A percentile compares a stretch with the other conserved stretches of the same genome.
These are phyloP conservation scores for Trichoderma parareesei DNA, from an alignment of 495 filamentous ascomycete species.

Conservation along the genomic window DNA sequence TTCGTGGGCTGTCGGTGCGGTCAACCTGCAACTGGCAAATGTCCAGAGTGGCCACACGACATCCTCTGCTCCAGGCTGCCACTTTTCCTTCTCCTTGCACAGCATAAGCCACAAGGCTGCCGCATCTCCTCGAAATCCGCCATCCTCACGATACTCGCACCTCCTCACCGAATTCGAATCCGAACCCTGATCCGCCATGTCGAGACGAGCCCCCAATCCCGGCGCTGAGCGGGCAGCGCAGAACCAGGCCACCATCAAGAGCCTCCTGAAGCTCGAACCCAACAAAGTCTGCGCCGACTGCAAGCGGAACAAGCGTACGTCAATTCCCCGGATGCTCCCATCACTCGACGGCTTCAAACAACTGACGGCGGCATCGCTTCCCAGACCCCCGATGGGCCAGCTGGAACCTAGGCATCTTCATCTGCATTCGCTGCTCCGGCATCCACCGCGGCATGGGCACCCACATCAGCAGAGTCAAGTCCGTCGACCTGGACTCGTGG, in stretches of 20 bases:
- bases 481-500: constrained; percentile 95
- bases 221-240: constrained; percentile 73
- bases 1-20: constrained; percentile 2
- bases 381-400: constrained; percentile 95
- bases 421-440: constrained; percentile 96
- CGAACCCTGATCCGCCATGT: constrained; percentile 53
- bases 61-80: not conserved
- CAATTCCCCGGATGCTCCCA: not conserved
- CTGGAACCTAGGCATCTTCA: constrained; percentile 92
- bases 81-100: not conserved
- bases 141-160: not conserved
- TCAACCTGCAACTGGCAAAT: not conserved
- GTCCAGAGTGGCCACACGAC: not conserved
- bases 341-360: not conserved
- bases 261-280: constrained; percentile 77
- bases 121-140: not conserved
- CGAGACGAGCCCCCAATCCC: constrained; percentile 70
- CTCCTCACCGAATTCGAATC: not conserved
- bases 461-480: constrained; percentile 96
- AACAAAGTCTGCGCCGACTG: constrained; percentile 98
- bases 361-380: constrained; percentile 1
- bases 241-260: constrained; percentile 90
- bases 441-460: constrained; percentile 98
- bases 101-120: not conserved
- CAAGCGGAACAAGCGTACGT: constrained; percentile 94